Evolutionary conservation across 2,329 filamentous ascomycete genomes (phyloP).

Genomic region (Coniochaeta prunicola): DNA sequence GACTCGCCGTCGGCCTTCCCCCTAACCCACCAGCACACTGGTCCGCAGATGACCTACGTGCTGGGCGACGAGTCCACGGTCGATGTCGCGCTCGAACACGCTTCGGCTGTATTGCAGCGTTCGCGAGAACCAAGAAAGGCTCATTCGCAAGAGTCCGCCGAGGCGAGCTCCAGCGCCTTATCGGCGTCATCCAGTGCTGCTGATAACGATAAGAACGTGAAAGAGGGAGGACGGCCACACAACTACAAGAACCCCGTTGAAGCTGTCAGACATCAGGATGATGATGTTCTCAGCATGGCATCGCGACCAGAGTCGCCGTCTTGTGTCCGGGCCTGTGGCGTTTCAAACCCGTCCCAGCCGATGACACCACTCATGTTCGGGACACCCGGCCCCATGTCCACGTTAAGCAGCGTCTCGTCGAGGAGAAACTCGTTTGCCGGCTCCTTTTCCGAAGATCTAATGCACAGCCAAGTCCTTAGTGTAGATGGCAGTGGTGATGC

Average conservation of each 20-base stretch:
- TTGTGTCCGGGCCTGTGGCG: constrained; percentile 6
- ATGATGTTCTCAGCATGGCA: constrained; percentile 17
- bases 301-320: constrained; percentile 16
- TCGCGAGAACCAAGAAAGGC: constrained; percentile 3
- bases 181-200: not conserved
- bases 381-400: constrained; percentile 30
- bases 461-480: constrained; percentile 24
- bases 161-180: not conserved
- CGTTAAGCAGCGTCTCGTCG: constrained; percentile 43
- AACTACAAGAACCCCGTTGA: constrained; percentile 16
- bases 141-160: not conserved
- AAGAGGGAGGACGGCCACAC: not conserved
- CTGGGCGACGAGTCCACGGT: constrained; percentile 42
- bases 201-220: not conserved
- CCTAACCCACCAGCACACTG: constrained; percentile 17
- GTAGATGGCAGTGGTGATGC: constrained; percentile 17
- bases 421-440: constrained; percentile 41
- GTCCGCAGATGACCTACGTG: constrained; percentile 44
- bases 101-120: constrained; percentile 14
- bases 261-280: constrained; percentile 17
- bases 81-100: constrained; percentile 28
- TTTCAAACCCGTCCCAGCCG: constrained; percentile 29
- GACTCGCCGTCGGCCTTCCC: constrained; percentile 22
- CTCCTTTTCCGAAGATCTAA: constrained; percentile 37
- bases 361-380: constrained; percentile 37